Conservation (phyloP, 2,329 filamentous ascomycete genomes). For the Pseudogymnoascus sp. region DNA sequence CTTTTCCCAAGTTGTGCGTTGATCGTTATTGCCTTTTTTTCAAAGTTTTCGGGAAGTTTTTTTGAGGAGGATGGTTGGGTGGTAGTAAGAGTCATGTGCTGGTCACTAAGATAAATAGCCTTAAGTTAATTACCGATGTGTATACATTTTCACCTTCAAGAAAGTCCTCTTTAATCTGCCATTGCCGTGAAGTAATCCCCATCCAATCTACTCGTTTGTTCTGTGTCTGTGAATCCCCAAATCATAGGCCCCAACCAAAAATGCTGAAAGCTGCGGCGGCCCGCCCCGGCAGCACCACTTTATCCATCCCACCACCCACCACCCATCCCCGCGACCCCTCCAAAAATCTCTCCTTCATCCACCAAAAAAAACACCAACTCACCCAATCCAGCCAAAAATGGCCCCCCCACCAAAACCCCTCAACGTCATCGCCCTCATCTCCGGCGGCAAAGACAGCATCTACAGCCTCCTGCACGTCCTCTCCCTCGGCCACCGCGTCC, state of each 20-base stretch:
- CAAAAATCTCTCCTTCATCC: not conserved
- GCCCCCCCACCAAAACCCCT: slow-evolving; percentile 31
- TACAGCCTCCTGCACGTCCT: slow-evolving; percentile 87
- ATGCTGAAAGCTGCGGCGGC: not conserved
- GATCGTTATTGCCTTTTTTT: not conserved
- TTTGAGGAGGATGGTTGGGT: not conserved
- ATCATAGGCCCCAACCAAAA: no score
- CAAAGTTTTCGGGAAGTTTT: not conserved
- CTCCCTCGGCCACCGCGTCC: slow-evolving; percentile 72
- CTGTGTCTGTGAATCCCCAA: no score
- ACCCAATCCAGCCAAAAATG: not conserved
- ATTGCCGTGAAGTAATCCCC: not conserved
- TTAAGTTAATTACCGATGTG: not conserved
- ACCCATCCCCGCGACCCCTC: not conserved
- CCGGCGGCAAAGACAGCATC: slow-evolving; percentile 94
- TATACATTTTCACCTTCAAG: not conserved
- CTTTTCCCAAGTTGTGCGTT: not conserved
- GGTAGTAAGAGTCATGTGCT: not conserved
- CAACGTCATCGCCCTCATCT: slow-evolving; percentile 86
- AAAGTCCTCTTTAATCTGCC: not conserved
- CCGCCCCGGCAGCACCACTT: not conserved
- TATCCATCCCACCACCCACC: not conserved
- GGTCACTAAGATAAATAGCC: not conserved
- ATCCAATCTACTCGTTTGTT: no score
- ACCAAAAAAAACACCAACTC: no score